Conservation (phyloP, 495 filamentous ascomycete genomes). For the Penicillium parvum region DNA sequence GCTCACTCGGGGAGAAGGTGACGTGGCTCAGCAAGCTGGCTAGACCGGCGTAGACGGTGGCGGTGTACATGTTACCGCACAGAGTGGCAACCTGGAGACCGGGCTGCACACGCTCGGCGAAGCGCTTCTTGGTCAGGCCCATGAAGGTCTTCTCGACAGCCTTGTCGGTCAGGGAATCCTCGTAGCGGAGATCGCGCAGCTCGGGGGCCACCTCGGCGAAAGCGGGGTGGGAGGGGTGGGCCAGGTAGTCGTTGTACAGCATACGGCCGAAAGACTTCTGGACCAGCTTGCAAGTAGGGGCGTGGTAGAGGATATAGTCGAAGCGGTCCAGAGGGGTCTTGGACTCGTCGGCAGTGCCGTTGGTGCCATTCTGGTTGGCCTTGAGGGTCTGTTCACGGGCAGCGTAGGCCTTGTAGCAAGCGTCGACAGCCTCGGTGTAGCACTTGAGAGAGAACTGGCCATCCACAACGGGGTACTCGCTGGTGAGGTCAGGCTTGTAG, state of each 20-base stretch:
- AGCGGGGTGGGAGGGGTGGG: conserved; percentile 66
- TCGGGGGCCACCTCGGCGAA: conserved; percentile 87
- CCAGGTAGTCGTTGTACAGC: conserved; percentile 93
- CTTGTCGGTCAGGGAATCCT: conserved; percentile 84
- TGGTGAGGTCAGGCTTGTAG: conserved; percentile 97
- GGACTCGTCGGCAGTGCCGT: conserved; percentile 47
- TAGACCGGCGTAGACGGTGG: conserved; percentile 85
- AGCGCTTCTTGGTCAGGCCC: conserved; percentile 91
- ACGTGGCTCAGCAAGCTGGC: conserved; percentile 72
- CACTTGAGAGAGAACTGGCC: conserved; percentile 92
- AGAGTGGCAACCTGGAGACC: conserved; percentile 82
- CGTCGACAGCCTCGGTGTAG: conserved; percentile 93
- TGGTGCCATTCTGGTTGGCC: conserved; percentile 58
- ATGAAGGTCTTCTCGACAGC: conserved; percentile 96
- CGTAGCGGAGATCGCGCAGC: conserved; percentile 78
- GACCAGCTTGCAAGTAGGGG: conserved; percentile 96
- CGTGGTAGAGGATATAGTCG: conserved; percentile 93
- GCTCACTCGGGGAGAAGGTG: conserved; percentile 62
- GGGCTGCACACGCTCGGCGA: conserved; percentile 81
- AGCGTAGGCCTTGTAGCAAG: conserved; percentile 93
- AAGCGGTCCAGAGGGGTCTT: conserved; percentile 84
- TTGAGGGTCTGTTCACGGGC: conserved; percentile 73
- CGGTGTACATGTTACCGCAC: conserved; percentile 99
- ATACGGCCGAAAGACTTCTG: conserved; percentile 92
- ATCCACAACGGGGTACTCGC: conserved; percentile 96